Evolutionary conservation across 208 protist genomes (phyloP).

Genomic region (Leishmania mexicana): DNA sequence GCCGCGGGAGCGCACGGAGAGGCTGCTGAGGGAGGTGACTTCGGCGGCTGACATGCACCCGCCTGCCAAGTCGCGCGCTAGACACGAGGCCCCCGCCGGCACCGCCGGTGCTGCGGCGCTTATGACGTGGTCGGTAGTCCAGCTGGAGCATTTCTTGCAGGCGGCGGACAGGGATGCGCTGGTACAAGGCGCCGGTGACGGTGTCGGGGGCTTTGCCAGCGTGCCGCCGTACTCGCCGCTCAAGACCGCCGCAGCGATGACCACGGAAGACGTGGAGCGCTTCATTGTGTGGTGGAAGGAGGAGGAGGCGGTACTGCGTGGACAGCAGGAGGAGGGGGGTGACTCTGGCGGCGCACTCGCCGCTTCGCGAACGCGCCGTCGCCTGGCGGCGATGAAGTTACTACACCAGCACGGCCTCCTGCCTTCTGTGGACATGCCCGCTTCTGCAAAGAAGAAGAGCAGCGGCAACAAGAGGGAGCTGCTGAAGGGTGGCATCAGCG

Average conservation of each 20-base stretch:
- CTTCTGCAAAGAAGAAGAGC: neutral
- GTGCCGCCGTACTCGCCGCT: neutral
- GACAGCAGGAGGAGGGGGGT: neutral
- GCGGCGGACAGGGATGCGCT: constrained; percentile 35
- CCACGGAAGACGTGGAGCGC: constrained; percentile 32
- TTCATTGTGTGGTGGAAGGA: constrained; percentile 47
- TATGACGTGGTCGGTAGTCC: constrained; percentile 30
- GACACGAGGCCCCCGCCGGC: constrained; percentile 16
- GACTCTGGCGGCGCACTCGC: neutral
- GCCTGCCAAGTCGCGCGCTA: constrained; percentile 17
- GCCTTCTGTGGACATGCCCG: constrained; percentile 1
- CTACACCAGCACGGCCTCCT: constrained; percentile 21
- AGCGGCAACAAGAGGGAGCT: neutral
- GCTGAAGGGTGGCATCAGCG: neutral
- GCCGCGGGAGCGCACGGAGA: constrained; percentile 13
- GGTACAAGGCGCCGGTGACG: constrained; percentile 3
- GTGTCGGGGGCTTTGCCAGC: neutral
- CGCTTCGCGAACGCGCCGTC: constrained; percentile 24
- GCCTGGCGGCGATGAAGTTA: constrained; percentile 21
- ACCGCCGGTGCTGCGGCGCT: constrained; percentile 6
- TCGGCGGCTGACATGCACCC: constrained; percentile 8
- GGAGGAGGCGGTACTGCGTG: constrained; percentile 28
- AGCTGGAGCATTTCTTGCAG: constrained; percentile 42
- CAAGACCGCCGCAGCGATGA: constrained; percentile 9
- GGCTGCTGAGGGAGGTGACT: constrained; percentile 19